These are phyloP conservation scores for Verticillium isaacii DNA, from an alignment of 2,329 filamentous ascomycete species.

Conservation along the genomic window DNA sequence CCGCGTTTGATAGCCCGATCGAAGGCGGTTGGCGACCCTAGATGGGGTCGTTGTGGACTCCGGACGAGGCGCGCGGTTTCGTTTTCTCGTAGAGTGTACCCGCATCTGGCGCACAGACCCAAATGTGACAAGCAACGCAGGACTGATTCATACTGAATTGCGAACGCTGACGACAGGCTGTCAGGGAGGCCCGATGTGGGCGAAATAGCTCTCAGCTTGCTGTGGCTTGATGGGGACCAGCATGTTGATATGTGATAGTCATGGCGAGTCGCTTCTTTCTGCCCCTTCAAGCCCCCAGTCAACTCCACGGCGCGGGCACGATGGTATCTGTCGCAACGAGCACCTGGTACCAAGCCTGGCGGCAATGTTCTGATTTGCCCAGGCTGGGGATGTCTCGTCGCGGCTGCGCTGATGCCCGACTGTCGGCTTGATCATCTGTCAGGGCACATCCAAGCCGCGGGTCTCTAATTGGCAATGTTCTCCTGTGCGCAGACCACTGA, in stretches of 20 bases:
- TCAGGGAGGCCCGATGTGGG: background rate
- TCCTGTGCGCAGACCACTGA: background rate
- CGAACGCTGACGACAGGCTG: background rate
- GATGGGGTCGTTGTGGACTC: background rate
- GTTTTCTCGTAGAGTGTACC: background rate
- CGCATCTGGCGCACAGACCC: conserved; percentile 1
- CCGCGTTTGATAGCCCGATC: background rate
- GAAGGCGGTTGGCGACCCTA: background rate
- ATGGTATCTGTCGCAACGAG: background rate
- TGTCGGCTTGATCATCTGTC: background rate
- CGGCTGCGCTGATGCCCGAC: background rate
- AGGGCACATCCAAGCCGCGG: background rate
- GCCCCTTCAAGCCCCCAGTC: background rate
- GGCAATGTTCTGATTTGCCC: background rate
- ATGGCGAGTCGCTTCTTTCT: background rate
- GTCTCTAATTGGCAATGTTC: background rate
- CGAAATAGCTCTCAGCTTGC: background rate
- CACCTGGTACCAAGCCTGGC: background rate
- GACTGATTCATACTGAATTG: background rate
- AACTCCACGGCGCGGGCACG: background rate
- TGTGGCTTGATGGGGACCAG: background rate
- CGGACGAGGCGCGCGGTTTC: background rate
- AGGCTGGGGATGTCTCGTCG: background rate
- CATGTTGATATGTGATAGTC: background rate
- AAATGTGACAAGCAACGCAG: conserved; percentile 6